phyloP scores from a whole-genome alignment of 1,139 yeast species.

The Diutina neorugosa region DNA sequence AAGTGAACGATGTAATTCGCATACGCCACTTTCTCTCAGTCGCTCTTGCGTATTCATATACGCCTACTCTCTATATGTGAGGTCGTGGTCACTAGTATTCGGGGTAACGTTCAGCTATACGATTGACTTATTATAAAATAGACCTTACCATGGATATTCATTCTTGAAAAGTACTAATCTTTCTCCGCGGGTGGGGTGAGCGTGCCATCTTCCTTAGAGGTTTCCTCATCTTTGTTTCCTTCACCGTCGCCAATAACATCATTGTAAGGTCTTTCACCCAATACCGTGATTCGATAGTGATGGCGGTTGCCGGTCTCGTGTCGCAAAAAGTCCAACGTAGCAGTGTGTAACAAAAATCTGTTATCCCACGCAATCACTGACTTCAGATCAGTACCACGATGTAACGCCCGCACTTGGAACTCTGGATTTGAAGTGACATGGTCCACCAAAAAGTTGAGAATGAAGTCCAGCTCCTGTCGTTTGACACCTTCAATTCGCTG shows the following conservation, averaged over 20 bases:
- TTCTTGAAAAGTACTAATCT: background rate
- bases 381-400: constrained; percentile 13
- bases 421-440: constrained; percentile 15
- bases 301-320: constrained; percentile 9
- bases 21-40: too few relatives aligned
- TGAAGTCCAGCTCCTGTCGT: constrained; percentile 13
- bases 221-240: background rate
- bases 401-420: constrained; percentile 16
- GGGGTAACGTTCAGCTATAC: too few relatives aligned
- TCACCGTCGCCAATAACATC: background rate
- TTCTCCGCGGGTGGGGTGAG: background rate
- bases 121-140: too few relatives aligned
- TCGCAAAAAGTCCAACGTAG: constrained; percentile 15
- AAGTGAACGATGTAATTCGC: too few relatives aligned
- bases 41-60: too few relatives aligned
- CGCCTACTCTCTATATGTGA: too few relatives aligned
- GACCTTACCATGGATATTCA: too few relatives aligned
- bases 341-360: constrained; percentile 14
- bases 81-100: too few relatives aligned
- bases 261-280: constrained; percentile 2
- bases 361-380: constrained; percentile 19
- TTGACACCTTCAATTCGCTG: constrained; percentile 16
- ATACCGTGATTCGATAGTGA: background rate
- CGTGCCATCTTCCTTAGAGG: background rate
- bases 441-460: constrained; percentile 14